phyloP scores from a whole-genome alignment of 2,329 filamentous ascomycete genomes.

The Claviceps purpurea region DNA sequence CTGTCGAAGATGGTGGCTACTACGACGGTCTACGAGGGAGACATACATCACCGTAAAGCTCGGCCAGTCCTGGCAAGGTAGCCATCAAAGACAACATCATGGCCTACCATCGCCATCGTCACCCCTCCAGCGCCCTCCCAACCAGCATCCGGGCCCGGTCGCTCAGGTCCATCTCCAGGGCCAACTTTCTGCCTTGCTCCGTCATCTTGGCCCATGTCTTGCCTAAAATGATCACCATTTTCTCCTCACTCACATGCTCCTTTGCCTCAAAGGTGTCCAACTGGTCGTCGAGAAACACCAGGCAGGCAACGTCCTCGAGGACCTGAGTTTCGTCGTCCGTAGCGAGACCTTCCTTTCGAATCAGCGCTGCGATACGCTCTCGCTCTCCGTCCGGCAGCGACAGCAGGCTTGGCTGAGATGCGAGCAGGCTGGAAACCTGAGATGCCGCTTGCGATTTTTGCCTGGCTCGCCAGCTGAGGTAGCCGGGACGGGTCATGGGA shows the following conservation, averaged over 20 bases:
- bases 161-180: conserved; percentile 51
- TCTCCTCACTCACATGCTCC: conserved; percentile 57
- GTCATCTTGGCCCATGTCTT: conserved; percentile 74
- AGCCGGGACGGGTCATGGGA: conserved; percentile 62
- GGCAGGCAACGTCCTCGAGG: conserved; percentile 73
- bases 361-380: conserved; percentile 52
- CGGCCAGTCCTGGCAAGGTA: too few relatives aligned
- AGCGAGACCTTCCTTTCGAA: conserved; percentile 64
- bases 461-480: conserved; percentile 65
- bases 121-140: conserved; percentile 41
- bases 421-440: conserved; percentile 41
- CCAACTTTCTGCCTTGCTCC: conserved; percentile 45
- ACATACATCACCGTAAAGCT: too few relatives aligned
- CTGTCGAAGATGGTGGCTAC: too few relatives aligned
- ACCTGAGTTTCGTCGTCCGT: conserved; percentile 50
- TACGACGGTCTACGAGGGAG: too few relatives aligned
- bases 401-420: conserved; percentile 21
- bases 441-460: conserved; percentile 52
- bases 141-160: conserved; percentile 49
- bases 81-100: too few relatives aligned
- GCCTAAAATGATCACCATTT: conserved; percentile 55
- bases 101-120: background rate
- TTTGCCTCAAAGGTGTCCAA: conserved; percentile 65
- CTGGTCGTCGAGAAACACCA: conserved; percentile 80
- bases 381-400: conserved; percentile 35